These are phyloP conservation scores for Juncus inflexus DNA, from an alignment of 176 grass and related monocot species.

Conservation along the genomic window DNA sequence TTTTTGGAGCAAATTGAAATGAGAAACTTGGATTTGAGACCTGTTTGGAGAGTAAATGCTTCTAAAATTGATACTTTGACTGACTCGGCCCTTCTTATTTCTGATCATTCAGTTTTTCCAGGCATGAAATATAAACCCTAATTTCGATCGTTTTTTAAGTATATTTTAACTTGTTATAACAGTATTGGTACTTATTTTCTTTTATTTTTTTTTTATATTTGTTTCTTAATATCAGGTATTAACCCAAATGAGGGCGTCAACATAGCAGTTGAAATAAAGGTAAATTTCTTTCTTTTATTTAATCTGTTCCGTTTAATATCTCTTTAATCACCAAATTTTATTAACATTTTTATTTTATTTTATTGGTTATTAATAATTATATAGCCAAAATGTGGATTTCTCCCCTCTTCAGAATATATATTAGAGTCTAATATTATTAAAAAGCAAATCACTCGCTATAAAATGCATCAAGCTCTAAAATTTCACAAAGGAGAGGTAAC, in stretches of 20 bases:
- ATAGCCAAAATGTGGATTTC: slow-evolving; percentile 89
- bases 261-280: slow-evolving; percentile 97
- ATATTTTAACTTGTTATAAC: slow-evolving; percentile 17
- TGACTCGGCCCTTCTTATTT: slow-evolving; percentile 68
- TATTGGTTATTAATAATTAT: slow-evolving; percentile 14
- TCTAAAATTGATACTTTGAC: slow-evolving; percentile 50
- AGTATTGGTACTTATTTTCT: slow-evolving; percentile 1
- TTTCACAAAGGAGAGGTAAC: slow-evolving; percentile 64
- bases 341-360: slow-evolving; percentile 27
- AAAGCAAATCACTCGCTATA: slow-evolving; percentile 75
- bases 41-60: slow-evolving; percentile 61
- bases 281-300: slow-evolving; percentile 23
- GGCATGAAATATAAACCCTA: slow-evolving; percentile 33
- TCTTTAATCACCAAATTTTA: background rate
- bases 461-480: slow-evolving; percentile 90
- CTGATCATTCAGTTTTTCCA: slow-evolving; percentile 76
- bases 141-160: slow-evolving; percentile 8
- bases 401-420: slow-evolving; percentile 92
- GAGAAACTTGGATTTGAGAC: slow-evolving; percentile 48
- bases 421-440: slow-evolving; percentile 64
- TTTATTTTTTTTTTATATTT: slow-evolving; percentile 19
- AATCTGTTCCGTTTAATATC: slow-evolving; percentile 6
- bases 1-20: slow-evolving; percentile 71
- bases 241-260: slow-evolving; percentile 36
- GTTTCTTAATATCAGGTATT: slow-evolving; percentile 46